These are phyloP conservation scores for Acorus gramineus DNA, from an alignment of 106 monocot species.

Conservation along the genomic window DNA sequence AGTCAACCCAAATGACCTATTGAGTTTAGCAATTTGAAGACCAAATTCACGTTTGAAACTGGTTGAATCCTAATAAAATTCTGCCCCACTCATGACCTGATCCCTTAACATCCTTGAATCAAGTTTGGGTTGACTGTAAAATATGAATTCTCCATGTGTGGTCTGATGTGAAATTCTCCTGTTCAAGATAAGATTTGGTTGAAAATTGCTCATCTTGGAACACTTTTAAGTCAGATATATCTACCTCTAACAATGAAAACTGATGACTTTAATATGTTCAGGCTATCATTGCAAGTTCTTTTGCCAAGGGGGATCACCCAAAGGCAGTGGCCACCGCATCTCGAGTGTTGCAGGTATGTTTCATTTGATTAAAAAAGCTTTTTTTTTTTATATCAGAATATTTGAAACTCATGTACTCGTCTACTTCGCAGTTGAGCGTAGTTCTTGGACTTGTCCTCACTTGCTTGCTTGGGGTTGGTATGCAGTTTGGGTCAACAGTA, in stretches of 20 bases:
- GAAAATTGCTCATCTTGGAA: too few species aligned
- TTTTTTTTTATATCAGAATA: not conserved
- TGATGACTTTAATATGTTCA: constrained; percentile 12
- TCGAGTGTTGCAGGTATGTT: constrained; percentile 68
- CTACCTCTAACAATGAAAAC: not conserved
- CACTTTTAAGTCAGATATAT: not conserved
- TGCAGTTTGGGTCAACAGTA: constrained; percentile 53
- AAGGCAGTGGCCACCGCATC: constrained; percentile 42
- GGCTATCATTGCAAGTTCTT: constrained; percentile 79
- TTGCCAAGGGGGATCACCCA: constrained; percentile 53
- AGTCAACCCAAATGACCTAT: too few species aligned
- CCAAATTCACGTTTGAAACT: too few species aligned
- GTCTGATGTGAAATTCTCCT: too few species aligned
- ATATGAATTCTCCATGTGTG: too few species aligned
- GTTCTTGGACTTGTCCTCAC: constrained; percentile 57
- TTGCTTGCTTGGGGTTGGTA: constrained; percentile 47
- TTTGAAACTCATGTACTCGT: not conserved
- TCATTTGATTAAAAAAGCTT: not conserved
- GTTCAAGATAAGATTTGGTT: too few species aligned
- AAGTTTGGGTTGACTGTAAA: too few species aligned
- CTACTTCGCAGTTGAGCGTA: constrained; percentile 47
- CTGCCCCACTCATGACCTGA: too few species aligned
- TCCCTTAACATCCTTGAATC: too few species aligned
- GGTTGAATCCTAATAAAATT: too few species aligned
- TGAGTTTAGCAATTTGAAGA: too few species aligned